Evolutionary conservation across 2,329 filamentous ascomycete species (phyloP), one percentile per base, ranked within the genome.

Genomic region (Aspergillus transmontanensis): DNA sequence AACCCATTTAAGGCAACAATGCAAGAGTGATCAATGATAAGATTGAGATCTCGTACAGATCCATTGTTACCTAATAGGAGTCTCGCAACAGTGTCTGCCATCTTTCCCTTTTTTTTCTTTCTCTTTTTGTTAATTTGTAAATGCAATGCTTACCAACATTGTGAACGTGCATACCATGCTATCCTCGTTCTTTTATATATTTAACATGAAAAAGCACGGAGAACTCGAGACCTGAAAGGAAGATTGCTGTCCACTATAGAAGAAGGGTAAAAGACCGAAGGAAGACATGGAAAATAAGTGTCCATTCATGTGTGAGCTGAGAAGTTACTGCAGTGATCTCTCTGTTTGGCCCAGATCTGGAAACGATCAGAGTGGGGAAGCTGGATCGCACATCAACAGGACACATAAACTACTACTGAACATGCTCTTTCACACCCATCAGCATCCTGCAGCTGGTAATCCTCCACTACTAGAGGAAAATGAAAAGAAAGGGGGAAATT

Each of bases 311-410:
- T 41, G 21, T 30, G 41, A 57, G 55, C 50, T 56, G 50, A 46
- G 41, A 41, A 53, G 41, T 34, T 51, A 43, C 46, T 51, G 58
- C 54, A 59, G 46, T 54, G 23, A 32, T 61, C 45, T 46, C 58
- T 63, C 57, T 62, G 39, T 59, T 63, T 60, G 61, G 57, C 50
- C 63, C 63, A 68, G 69, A 70, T 71, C 68, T 70, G 67, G 66
- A 46, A 68, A 66, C 64, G 66, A 69, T 69, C 65, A 60, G 50
- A 68, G 69, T 70, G 67, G 65, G 57, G 67, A 65, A 64, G 48
- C 58, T 60, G 61, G 62, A 67, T 69, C 65, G 68, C 65, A 62
- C 59, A 65, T 62, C 64, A 59, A 64, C 62, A 63, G 62, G 55
- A 63, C 45, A 56, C 63, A 58, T 58, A 48, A 46, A 56, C 46